A percentile compares a stretch with the other conserved stretches of the same genome.
phyloP scores from a whole-genome alignment of 108 stramenopile species.

The Cyclotella atomus region DNA sequence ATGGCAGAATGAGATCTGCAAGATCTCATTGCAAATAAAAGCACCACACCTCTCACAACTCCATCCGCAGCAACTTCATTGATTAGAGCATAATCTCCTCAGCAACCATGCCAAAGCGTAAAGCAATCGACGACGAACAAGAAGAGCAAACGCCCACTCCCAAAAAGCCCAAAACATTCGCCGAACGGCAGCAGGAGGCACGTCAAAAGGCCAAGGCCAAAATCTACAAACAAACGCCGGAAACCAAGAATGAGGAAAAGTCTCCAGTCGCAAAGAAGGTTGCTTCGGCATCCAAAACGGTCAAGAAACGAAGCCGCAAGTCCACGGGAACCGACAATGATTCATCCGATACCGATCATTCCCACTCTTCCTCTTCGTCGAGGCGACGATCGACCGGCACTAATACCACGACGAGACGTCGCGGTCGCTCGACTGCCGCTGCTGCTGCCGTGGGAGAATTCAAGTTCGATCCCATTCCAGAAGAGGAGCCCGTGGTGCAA shows the following conservation, averaged over 20 bases:
- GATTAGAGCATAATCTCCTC: too few species aligned
- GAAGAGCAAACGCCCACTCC: conserved; percentile 2
- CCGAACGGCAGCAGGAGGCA: conserved; percentile 12
- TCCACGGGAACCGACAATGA: conserved; percentile 4
- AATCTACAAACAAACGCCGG: conserved; percentile 10
- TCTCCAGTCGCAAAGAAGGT: background rate
- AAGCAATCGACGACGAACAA: conserved; percentile 13
- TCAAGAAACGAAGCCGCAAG: conserved; percentile 10
- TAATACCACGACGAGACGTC: background rate
- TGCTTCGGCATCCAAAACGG: too few species aligned
- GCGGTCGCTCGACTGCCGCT: conserved; percentile 1
- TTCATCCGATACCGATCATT: too few species aligned
- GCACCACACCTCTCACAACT: too few species aligned
- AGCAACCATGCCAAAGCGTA: conserved; percentile 47
- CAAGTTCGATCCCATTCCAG: background rate
- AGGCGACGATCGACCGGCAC: background rate
- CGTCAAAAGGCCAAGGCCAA: conserved; percentile 23
- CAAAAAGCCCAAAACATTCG: conserved; percentile 34
- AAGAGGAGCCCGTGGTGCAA: background rate
- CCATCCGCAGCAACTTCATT: too few species aligned
- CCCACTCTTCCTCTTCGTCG: background rate
- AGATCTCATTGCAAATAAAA: too few species aligned
- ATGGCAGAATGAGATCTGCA: too few species aligned
- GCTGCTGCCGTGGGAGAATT: conserved; percentile 5
- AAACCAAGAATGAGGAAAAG: background rate